phyloP scores from a whole-genome alignment of 306 rosid species.

The Begonia fuchsioides region DNA sequence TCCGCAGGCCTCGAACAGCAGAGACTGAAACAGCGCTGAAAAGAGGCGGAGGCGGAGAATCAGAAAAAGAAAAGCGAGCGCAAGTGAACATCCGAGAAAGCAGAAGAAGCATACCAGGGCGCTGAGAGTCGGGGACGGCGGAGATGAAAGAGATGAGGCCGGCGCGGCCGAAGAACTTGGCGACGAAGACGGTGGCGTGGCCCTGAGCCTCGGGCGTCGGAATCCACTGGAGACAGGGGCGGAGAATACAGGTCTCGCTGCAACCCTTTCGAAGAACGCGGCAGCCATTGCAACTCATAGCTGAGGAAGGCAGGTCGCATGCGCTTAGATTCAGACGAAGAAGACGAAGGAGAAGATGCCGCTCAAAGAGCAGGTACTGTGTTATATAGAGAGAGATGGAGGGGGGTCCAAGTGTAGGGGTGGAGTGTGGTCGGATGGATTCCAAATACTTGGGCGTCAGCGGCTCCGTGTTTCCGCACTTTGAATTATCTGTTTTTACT shows the following conservation, averaged over 20 bases:
- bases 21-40: constrained; percentile 71
- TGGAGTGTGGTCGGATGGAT: constrained; percentile 22
- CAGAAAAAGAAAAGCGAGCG: not conserved
- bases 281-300: constrained; percentile 98
- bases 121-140: constrained; percentile 63
- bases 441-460: constrained; percentile 79
- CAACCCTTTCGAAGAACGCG: constrained; percentile 96
- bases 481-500: too few relatives aligned
- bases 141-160: constrained; percentile 97
- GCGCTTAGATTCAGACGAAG: constrained; percentile 9
- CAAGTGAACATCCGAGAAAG: not conserved
- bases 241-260: constrained; percentile 75
- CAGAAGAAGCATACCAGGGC: constrained; percentile 36
- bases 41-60: not conserved
- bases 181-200: constrained; percentile 87
- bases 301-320: not conserved
- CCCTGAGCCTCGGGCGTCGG: constrained; percentile 86
- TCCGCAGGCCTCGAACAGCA: constrained; percentile 77
- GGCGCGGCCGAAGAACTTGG: constrained; percentile 98
- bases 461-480: constrained; percentile 99
- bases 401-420: constrained; percentile 1
- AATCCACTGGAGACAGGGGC: constrained; percentile 91
- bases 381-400: constrained; percentile 6
- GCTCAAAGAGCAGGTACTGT: not conserved
- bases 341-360: not conserved